Percentiles rank a stretch among this genome's conserved stretches.
phyloP scores from a whole-genome alignment of 140 eudicot genomes.

The Cichorium intybus region DNA sequence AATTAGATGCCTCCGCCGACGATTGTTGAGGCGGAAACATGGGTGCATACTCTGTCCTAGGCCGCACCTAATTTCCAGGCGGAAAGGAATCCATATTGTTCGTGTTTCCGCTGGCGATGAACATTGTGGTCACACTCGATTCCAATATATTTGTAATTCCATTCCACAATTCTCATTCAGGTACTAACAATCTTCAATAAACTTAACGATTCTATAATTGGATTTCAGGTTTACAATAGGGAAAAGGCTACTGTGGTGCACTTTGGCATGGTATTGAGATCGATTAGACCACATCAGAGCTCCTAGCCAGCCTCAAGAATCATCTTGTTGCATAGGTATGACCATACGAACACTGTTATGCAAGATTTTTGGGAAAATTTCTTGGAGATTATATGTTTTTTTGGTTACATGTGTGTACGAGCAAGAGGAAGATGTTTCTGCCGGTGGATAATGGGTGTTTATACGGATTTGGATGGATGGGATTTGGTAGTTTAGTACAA shows the following conservation, averaged over 20 bases:
- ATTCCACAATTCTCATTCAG: background rate
- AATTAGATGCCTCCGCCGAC: no score
- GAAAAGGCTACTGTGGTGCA: conserved; percentile 97
- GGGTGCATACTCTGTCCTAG: conserved; percentile 71
- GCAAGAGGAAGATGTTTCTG: no score
- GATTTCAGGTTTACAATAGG: conserved; percentile 85
- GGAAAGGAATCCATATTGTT: no score
- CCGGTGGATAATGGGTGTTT: no score
- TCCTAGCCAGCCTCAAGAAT: conserved; percentile 44
- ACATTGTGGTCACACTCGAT: conserved; percentile 94
- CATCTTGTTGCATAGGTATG: conserved; percentile 76
- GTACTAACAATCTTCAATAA: no score
- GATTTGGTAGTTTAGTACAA: no score
- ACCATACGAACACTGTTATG: no score
- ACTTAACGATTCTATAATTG: background rate
- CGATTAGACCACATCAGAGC: conserved; percentile 72
- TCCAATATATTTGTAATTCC: conserved; percentile 66
- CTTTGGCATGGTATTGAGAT: conserved; percentile 90
- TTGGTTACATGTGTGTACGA: no score
- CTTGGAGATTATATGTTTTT: no score
- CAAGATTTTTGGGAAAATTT: no score
- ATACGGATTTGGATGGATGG: no score
- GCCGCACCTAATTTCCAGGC: conserved; percentile 57
- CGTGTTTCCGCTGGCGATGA: conserved; percentile 94
- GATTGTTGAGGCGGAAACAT: no score